Evolutionary conservation across 495 filamentous ascomycete genomes (phyloP).

Genomic region (Podospora didyma): DNA sequence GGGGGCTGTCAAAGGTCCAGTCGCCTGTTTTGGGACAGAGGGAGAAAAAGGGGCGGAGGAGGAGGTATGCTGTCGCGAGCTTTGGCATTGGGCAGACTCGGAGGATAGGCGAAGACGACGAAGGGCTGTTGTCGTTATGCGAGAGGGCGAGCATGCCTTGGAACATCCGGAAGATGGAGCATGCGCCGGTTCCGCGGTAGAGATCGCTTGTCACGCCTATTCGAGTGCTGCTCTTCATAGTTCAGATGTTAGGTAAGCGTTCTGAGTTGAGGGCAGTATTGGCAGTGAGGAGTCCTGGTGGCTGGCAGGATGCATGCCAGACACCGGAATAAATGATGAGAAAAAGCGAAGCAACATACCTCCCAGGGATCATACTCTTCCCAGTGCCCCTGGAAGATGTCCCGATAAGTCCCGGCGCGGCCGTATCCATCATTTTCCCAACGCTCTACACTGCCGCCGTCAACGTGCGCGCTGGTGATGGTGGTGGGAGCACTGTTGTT

Average conservation of each 20-base stretch:
- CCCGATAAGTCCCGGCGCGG: constrained; percentile 58
- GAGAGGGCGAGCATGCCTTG: constrained; percentile 77
- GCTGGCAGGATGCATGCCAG: too few species aligned
- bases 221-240: constrained; percentile 51
- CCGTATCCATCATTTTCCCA: constrained; percentile 88
- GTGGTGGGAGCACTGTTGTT: background rate
- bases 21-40: constrained; percentile 23
- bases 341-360: constrained; percentile 7
- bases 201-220: constrained; percentile 67
- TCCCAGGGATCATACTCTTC: constrained; percentile 84
- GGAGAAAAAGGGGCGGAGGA: constrained; percentile 83
- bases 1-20: constrained; percentile 34
- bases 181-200: constrained; percentile 77
- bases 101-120: constrained; percentile 41
- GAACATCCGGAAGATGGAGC: constrained; percentile 83
- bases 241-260: background rate
- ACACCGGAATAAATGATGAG: too few species aligned
- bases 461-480: constrained; percentile 51
- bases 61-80: constrained; percentile 76
- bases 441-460: constrained; percentile 78
- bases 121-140: constrained; percentile 25
- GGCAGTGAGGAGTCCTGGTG: too few species aligned
- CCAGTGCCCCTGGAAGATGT: constrained; percentile 72
- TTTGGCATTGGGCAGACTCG: constrained; percentile 72
- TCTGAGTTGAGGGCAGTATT: too few species aligned